phyloP scores from a whole-genome alignment of 176 grass and related monocot genomes.

The barley (Hordeum vulgare) region DNA sequence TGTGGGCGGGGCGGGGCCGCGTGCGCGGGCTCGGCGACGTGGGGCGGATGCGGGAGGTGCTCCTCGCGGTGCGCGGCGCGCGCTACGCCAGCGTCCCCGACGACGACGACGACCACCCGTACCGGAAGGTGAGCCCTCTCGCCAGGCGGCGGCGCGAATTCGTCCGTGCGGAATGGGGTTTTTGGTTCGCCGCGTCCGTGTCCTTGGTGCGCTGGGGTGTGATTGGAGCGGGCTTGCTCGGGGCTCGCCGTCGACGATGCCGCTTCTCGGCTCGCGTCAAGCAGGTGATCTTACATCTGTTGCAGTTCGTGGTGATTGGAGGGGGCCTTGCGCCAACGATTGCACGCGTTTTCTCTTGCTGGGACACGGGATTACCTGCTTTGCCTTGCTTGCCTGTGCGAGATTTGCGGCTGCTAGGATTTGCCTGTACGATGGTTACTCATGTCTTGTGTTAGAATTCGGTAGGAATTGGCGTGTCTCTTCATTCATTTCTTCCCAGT shows the following conservation, averaged over 20 bases:
- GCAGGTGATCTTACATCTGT: background rate
- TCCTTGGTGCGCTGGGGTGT: background rate
- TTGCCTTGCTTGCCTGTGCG: background rate
- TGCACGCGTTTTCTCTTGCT: background rate
- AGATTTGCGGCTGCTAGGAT: slow-evolving; percentile 7
- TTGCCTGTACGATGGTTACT: background rate
- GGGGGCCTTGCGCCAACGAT: background rate
- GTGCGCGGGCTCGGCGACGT: background rate
- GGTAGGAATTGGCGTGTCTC: background rate
- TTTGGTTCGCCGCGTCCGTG: background rate
- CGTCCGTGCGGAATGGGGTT: background rate
- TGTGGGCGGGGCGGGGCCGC: background rate
- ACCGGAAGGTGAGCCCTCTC: slow-evolving; percentile 14
- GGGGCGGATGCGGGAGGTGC: background rate
- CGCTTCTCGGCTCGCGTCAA: background rate
- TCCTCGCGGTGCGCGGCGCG: background rate
- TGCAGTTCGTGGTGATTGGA: background rate
- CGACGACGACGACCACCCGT: background rate
- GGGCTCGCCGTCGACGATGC: background rate
- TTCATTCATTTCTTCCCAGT: background rate
- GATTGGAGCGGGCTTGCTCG: background rate
- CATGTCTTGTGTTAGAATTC: background rate
- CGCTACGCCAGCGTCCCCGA: background rate
- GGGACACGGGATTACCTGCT: background rate
- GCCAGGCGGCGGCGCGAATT: background rate